These are phyloP conservation scores for Aureobasidium sp. DNA, from an alignment of 2,329 filamentous ascomycete genomes.

Conservation along the genomic window DNA sequence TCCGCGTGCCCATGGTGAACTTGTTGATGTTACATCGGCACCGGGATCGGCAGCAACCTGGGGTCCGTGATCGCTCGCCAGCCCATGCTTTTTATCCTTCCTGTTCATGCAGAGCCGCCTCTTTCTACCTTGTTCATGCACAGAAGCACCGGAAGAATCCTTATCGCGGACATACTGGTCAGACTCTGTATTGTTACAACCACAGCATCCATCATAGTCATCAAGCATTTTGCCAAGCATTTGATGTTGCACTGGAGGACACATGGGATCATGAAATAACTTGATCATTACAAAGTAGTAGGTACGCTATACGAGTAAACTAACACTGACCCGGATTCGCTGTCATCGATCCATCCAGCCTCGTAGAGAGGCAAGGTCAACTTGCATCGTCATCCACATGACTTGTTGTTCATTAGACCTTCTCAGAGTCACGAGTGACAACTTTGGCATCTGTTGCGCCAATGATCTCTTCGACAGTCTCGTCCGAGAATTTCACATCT, in stretches of 20 bases:
- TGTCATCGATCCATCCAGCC: neutral
- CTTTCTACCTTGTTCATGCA: neutral
- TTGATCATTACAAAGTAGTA: conserved; percentile 11
- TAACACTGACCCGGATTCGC: neutral
- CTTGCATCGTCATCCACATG: neutral
- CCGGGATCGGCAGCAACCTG: neutral
- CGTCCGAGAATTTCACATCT: conserved; percentile 78
- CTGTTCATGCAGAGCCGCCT: neutral
- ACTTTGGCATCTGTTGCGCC: conserved; percentile 18
- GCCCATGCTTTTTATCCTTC: neutral
- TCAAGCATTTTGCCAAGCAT: neutral
- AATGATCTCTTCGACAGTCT: conserved; percentile 65
- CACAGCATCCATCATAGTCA: too few species aligned
- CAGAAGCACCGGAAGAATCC: neutral
- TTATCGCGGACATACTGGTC: neutral
- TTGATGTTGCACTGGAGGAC: neutral
- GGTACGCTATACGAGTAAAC: neutral
- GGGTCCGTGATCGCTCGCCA: neutral
- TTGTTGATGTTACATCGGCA: conserved; percentile 12
- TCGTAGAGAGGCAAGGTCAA: neutral
- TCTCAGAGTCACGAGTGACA: conserved; percentile 17
- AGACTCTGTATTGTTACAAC: too few species aligned
- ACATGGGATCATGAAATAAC: neutral
- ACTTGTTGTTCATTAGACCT: conserved; percentile 13
- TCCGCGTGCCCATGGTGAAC: neutral